Percentiles rank a stretch among this genome's conserved stretches.
phyloP scores from a whole-genome alignment of 768 basidiomycete species.

The Rhodotorula toruloides region DNA sequence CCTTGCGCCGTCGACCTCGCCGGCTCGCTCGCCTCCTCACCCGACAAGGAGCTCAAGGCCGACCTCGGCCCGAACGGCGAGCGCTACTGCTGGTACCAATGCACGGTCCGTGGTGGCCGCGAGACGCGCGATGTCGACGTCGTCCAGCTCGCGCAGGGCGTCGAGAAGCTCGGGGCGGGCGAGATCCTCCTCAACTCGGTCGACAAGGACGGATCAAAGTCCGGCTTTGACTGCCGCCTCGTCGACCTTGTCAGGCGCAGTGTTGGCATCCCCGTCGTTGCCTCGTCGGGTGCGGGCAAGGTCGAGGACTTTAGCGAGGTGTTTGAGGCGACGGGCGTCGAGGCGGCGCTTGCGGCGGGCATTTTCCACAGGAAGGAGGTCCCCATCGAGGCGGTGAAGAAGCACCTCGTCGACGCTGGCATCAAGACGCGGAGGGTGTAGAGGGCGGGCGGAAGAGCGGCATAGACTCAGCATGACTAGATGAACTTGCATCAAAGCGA shows the following conservation, averaged over 20 bases:
- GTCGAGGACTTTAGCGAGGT: slow-evolving; percentile 79
- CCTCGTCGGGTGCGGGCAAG: slow-evolving; percentile 85
- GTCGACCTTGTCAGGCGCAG: slow-evolving; percentile 65
- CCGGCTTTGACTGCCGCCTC: slow-evolving; percentile 83
- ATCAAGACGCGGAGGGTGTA: slow-evolving; percentile 41
- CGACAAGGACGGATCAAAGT: slow-evolving; percentile 87
- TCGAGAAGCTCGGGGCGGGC: slow-evolving; percentile 85
- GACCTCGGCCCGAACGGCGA: slow-evolving; percentile 50
- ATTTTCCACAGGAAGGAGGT: slow-evolving; percentile 94
- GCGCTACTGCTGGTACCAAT: slow-evolving; percentile 97
- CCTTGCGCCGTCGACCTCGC: slow-evolving; percentile 41
- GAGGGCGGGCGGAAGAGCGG: background rate
- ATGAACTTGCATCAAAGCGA: too few relatives aligned
- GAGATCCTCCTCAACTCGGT: slow-evolving; percentile 94
- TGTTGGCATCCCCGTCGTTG: slow-evolving; percentile 87
- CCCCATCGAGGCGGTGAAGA: slow-evolving; percentile 72
- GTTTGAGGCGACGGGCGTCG: slow-evolving; percentile 67
- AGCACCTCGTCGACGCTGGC: slow-evolving; percentile 44
- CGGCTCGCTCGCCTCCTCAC: slow-evolving; percentile 43
- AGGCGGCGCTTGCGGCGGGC: slow-evolving; percentile 86
- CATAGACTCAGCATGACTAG: too few relatives aligned
- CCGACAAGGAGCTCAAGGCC: slow-evolving; percentile 43
- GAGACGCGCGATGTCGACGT: slow-evolving; percentile 76
- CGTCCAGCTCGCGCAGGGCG: slow-evolving; percentile 82
- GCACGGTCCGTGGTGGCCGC: slow-evolving; percentile 90